Evolutionary conservation across 176 grass and related monocot species (phyloP), one percentile per base, ranked within the genome.

Genomic region (Dactylis glomerata): DNA sequence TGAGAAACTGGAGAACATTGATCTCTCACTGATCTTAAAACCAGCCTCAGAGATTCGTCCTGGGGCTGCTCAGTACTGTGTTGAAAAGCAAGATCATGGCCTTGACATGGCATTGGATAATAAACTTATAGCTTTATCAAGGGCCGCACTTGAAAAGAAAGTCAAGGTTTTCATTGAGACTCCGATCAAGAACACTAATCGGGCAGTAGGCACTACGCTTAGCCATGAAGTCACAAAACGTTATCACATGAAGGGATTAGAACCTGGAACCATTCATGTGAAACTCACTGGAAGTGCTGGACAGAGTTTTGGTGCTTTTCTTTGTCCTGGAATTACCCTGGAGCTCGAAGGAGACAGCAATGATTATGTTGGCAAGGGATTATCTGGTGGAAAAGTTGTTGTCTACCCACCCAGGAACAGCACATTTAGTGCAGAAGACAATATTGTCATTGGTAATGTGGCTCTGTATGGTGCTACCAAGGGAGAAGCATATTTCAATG

Each of bases 391-490:
- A 12, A 99, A 92, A 85, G 86, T 99, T 78, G 77, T 99, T 86
- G 96, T 99, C 32, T 99, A 99, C 75, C 96, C 96, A 57, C 93
- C 93, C 66, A 90, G 82, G 80, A 81, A 82, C 65, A 96, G 93
- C 76, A 82, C 88, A 78, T 99, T 99, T 84, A 85, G 58, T 73
- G 90, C 96, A 44, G 91, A 96, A 46, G 91, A 99, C 51, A 99
- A 99, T 87, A 99, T 99, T 86, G 91, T 99, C 31, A 94, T 99
- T 68, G 96, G 96, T 77, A 99, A 99, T 91, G 96, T 99, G 73
- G 96, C 96, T 83, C 65, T 99, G 9, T 99, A 99, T 83, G 96
- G 96, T 73, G 96, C 96, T 41, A 99, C 92, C 75, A 89, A 73
- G 65, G 96, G 96, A 68, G 93, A 99, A 82, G 96, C 93, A 61